phyloP scores from a whole-genome alignment of 164 flowering plant species.

The Vitis cinerea region DNA sequence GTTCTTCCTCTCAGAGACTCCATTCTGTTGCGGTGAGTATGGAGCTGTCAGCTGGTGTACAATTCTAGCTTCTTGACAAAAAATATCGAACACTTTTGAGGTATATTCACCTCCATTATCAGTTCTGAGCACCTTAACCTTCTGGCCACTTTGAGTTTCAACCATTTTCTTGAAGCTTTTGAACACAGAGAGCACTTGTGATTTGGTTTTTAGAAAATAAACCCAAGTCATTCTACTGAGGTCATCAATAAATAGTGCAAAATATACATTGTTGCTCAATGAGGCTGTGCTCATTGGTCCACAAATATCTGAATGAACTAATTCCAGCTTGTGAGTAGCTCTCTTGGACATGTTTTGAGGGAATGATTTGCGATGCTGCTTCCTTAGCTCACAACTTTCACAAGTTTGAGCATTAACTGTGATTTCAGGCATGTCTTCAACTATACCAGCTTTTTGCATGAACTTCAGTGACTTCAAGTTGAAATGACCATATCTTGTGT shows the following conservation, averaged over 20 bases:
- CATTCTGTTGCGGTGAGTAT: constrained; percentile 1
- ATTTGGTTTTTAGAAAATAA: neutral
- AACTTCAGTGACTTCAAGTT: too few species aligned
- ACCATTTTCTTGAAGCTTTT: neutral
- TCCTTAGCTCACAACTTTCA: neutral
- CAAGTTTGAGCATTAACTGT: neutral
- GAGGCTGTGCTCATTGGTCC: neutral
- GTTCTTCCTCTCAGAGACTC: constrained; percentile 3
- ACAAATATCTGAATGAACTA: neutral
- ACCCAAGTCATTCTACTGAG: constrained; percentile 2
- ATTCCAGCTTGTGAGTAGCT: neutral
- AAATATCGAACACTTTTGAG: neutral
- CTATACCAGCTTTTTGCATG: too few species aligned
- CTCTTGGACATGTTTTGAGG: neutral
- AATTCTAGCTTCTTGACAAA: neutral
- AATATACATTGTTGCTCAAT: neutral
- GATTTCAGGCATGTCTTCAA: too few species aligned
- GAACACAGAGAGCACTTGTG: neutral
- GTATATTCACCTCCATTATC: neutral
- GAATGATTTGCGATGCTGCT: neutral
- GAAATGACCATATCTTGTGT: too few species aligned
- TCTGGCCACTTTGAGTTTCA: neutral
- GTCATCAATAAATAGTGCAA: constrained; percentile 8
- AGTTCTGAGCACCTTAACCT: neutral
- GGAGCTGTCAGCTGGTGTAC: neutral